Evolutionary conservation across 805 yeast species (phyloP), one percentile per base, ranked within the genome.

Genomic region (Saturnispora dispora): DNA sequence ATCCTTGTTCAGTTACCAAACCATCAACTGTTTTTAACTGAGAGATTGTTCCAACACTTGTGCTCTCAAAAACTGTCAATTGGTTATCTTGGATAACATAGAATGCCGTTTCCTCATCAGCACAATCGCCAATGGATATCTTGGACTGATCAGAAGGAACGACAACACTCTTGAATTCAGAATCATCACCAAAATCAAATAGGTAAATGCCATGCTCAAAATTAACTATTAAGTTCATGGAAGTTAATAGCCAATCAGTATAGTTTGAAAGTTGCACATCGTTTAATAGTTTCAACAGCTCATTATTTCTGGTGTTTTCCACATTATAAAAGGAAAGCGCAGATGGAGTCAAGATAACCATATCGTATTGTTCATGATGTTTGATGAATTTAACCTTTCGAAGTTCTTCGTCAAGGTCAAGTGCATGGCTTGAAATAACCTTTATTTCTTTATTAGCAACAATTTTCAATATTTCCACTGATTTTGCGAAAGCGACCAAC

Each of bases 331-430:
- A 51, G n/a, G 56, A 54, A 28, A 64, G 46, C 1, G 61, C 58
- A 15, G 47, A 47, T 2, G 58, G 39, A 7, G 67, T 60, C 27
- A 64, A 50, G 27, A 64, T 57, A 1, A 57, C 59, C 44, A 63
- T 50, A 51, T 60, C 61, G 33, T 53, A 59, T 25, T 33, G 32
- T 10, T 48, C 7, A 10, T 40, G 46, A 30, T 48, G 53, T 5
- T 44, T 46, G 3, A 60, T 47, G 41, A 62, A 64, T 36, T 55
- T 58, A 10, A 64, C 50, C 5, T 52, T 41, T 6, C 57, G 42
- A 17, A 62, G 50, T 8, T 48, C 46, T 8, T 58, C 62, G 25
- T 53, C 47, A 22, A 51, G 39, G 42, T 33, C 36, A 17, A 48
- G 42, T 32, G 55, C 53, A 30, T 52, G 55, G n/a, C 57, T 46